Base-by-base conservation (phyloP, 140 eudicot species). In the Erigeron philadelphicus region DNA sequence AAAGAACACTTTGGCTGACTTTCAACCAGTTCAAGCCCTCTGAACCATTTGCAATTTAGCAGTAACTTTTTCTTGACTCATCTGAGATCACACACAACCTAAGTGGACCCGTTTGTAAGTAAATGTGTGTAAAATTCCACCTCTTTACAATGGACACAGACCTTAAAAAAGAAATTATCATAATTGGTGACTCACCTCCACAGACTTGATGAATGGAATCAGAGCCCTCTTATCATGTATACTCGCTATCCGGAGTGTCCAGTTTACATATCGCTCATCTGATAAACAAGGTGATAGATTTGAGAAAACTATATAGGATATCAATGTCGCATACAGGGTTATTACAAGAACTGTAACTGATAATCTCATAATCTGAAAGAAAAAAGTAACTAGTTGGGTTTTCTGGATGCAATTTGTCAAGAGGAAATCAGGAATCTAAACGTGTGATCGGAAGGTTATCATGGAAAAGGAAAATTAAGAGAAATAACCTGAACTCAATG, bases 241-340 rank as follows among this genome's bases (percentile, higher is more conserved):
- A 47, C 97, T 90, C 71, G 89, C 86, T 54, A 90, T 42, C 46
- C 82, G 79, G 63, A 90, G 86, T 69, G 81, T 85, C 97, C 97
- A 90, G 79, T 90, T 90, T 59, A 90, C 83, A 43, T 75, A 83
- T 70, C 77, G 82, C 78, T 81, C 68, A 85, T 90, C 97, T 90
- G 79, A 43, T 55, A 61, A 56, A 70, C 45, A 66, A 56, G 71
- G 10, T 40, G 63, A 16, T 10, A 52, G 53, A 16, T 12, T 13
- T 66, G 45, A 76, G n/a, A 66, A 57, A 11, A 11, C 64, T 25
- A 42, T 1, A 52, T 10, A 9, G 11, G 17, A 52, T 18, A 57
- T 6, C 46, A 35, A 46, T 13, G 59, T 40, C 44, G 35, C 23
- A 59, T 58, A 15, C 45, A 60, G 65, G 65, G 17, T 31, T 7